Evolutionary conservation across 345 rosid genomes (phyloP), one percentile per base, ranked within the genome.

Genomic region (Hevea brasiliensis): DNA sequence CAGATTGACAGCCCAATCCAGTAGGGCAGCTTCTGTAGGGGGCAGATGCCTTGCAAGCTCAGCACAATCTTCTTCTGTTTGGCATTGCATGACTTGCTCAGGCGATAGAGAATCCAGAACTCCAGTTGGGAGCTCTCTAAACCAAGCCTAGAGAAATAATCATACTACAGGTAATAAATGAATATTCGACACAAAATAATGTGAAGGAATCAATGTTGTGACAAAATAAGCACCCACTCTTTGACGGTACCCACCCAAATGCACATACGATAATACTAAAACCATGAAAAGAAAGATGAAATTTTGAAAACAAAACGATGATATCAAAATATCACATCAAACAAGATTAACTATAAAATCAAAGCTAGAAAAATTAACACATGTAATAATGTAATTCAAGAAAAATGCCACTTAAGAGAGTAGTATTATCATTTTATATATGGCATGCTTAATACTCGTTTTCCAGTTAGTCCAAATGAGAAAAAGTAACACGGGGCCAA

Each of bases 111-210:
- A 63, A 70, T 76, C 79, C 63, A 76, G 74, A 70, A 76, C 69
- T 20, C 79, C 79, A 29, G 70, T 21, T 29, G 79, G 79, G 18
- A 76, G 74, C 53, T 76, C 79, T 63, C 79, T 70, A 57, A 76
- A 70, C 82, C 82, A 79, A 66, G 82, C 79, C 82, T 79, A 45
- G 7, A 59, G 12, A 44, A 74, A 37, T 24, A 59, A 66, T n/a
- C 18, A 50, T 6, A 53, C 61, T 54, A n/a, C 9, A 72, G 9
- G 37, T 61, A 68, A 15, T 21, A 68, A 54, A 51, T 35, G 27
- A 24, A 47, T 40, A 45, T n/a, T 20, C 18, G 42, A 55, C 45
- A 65, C 63, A 51, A 70, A 35, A 24, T 4, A 11, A 37, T 17
- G 1, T 21, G 1, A 27, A 56, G 65, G 60, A 54, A 26, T 41